These are phyloP conservation scores for Erysimum cheiri DNA, from an alignment of 441 rosid genomes.

Conservation along the genomic window DNA sequence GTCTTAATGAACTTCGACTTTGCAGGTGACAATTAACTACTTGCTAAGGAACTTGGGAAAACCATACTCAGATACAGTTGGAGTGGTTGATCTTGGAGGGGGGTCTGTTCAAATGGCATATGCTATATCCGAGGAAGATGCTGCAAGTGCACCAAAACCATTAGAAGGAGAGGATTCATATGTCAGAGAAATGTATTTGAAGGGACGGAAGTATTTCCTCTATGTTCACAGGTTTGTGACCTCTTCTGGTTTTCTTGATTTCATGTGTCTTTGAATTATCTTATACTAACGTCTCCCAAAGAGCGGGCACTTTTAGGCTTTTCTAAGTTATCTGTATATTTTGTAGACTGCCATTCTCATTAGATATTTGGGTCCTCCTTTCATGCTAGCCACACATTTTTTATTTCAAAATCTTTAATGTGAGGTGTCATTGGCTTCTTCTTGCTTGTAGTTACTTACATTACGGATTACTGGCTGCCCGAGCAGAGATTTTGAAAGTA, in stretches of 20 bases:
- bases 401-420: background rate
- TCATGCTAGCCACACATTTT: conserved; percentile 5
- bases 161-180: conserved; percentile 75
- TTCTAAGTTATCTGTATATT: background rate
- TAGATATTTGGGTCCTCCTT: conserved; percentile 10
- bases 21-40: conserved; percentile 91
- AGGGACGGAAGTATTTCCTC: conserved; percentile 82
- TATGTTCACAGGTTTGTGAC: conserved; percentile 88
- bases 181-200: conserved; percentile 82
- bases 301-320: conserved; percentile 6
- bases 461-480: conserved; percentile 94
- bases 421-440: conserved; percentile 32
- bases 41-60: conserved; percentile 79
- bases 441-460: conserved; percentile 76
- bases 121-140: conserved; percentile 86
- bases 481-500: conserved; percentile 83
- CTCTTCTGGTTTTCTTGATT: conserved; percentile 18
- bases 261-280: conserved; percentile 17
- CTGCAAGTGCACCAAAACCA: conserved; percentile 74
- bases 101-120: conserved; percentile 99
- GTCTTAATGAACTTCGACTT: background rate
- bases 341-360: conserved; percentile 13
- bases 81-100: conserved; percentile 99
- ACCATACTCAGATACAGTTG: conserved; percentile 79
- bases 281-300: background rate